Conservation (phyloP, 176 grass and related monocot species). For the Cenchrus fungigraminus region DNA sequence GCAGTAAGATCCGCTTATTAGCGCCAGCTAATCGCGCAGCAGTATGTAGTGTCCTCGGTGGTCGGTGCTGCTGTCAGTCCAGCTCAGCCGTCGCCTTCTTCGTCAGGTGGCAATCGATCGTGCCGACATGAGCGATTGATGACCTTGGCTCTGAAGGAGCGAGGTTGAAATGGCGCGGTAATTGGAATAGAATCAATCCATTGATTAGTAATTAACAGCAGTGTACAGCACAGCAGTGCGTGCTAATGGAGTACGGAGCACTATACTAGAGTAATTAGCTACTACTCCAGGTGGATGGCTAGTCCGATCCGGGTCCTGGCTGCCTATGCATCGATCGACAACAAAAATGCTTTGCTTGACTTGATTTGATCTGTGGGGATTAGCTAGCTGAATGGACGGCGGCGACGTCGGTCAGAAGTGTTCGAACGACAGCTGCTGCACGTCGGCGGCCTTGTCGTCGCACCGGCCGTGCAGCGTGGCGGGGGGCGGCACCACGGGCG, state of each 20-base stretch:
- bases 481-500: constrained; percentile 63
- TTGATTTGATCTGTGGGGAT: background rate
- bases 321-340: background rate
- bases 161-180: background rate
- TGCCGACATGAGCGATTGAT: constrained; percentile 25
- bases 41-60: background rate
- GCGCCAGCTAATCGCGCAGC: constrained; percentile 29
- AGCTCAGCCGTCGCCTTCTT: background rate
- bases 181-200: constrained; percentile 15
- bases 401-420: constrained; percentile 50
- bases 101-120: constrained; percentile 24
- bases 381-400: background rate
- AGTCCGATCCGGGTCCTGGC: constrained; percentile 19
- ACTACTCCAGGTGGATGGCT: constrained; percentile 34
- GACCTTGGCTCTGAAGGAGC: background rate
- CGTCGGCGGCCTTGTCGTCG: constrained; percentile 44
- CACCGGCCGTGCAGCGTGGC: constrained; percentile 43
- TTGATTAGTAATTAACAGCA: constrained; percentile 31
- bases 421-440: constrained; percentile 50
- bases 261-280: background rate
- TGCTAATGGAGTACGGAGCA: constrained; percentile 1
- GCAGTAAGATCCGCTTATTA: constrained; percentile 26
- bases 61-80: background rate
- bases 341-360: constrained; percentile 10
- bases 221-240: constrained; percentile 28